Base-by-base conservation (phyloP, 805 yeast species). In the Blastobotrys robertii region DNA sequence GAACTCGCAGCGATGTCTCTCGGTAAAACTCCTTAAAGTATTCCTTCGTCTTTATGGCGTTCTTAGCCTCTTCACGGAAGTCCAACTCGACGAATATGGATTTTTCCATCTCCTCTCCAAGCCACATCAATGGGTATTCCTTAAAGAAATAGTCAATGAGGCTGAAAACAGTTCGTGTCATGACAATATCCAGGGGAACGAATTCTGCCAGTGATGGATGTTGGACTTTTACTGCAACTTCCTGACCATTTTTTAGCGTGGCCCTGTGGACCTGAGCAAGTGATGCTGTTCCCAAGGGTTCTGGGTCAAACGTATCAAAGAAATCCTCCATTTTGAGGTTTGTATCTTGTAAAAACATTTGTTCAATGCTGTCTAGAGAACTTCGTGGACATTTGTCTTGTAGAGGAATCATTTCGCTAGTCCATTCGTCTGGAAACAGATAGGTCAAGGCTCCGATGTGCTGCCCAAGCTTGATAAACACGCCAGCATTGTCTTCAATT, bases 211-310 rank as follows among this genome's bases (percentile, higher is more conserved):
- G 66, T 2, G 85, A 73, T 0, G 98, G 98, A 60, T 88, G 97
- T 61, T 92, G 98, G 34, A 90, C 74, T 57, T 92, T 92, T 15
- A 92, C 95, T 1, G 98, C 98, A 2, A 90, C 97, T 54, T 70
- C 75, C 46, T 79, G 72, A 1, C 83, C 84, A 1, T 70, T 71
- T 44, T 66, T 71, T 42, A 88, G 58, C 1, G 61, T 71, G 0
- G 94, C 99, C 16, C 69, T 65, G 63, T 92, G 97, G 4, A 92
- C 99, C 57, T 92, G 99, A 0, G 98, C 98, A 50, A 92, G 68
- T 1, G 96, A 85, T 0, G 98, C 98, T 4, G 85, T 94, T 1
- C 98, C 99, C 34, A 92, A 79, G 0, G 99, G 98, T 8, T 58
- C 62, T 0, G 74, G 70, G 46, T 81, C 74, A 55, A 92, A 84